Evolutionary conservation across 305 asterid genomes (phyloP), one percentile per base, ranked within the genome.

Genomic region (Fraxinus latifolia): DNA sequence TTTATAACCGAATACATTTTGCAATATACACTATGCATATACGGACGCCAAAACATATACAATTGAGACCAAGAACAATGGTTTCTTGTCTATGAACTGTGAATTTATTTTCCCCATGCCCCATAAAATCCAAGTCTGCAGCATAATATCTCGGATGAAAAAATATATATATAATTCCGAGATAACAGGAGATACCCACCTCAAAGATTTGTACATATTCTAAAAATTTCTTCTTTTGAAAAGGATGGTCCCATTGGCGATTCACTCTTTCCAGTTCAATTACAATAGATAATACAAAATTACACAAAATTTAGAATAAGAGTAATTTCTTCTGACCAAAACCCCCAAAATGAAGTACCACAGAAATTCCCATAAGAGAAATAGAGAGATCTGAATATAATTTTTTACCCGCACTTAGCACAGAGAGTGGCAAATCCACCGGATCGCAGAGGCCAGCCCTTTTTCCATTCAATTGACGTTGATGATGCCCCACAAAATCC

Each of bases 391-490:
- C 6, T 1, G 65, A 34, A n/a, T 58, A 47, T 12, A 74, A 32
- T 29, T 15, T 68, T 39, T 65, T 89, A 93, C 99, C 99, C 97
- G 91, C 99, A 94, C 65, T 82, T 81, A 81, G 82, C 77, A 85
- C 98, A 95, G 53, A 95, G 96, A 80, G 86, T 83, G 62, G 99
- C 94, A 87, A 87, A 89, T 79, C 89, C 95, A 82, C 94, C 92
- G 72, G 95, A 91, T 87, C 89, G 91, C 89, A 94, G 78, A 76
- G 96, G 95, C 99, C 98, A 94, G 1, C 97, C 99, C 84, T 86
- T 91, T 83, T 80, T 87, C 91, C 92, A 89, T 29, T 89, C 91
- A 53, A 76, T 19, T 6, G 91, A 80, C 27, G 33, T 81, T 39
- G 88, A 80, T 32, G 91, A 39, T 25, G 80, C 79, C 17, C 86